A percentile compares a stretch with the other conserved stretches of the same genome.
These are phyloP conservation scores for Endoconidiophora laricicola DNA, from an alignment of 2,329 filamentous ascomycete genomes.

Conservation along the genomic window DNA sequence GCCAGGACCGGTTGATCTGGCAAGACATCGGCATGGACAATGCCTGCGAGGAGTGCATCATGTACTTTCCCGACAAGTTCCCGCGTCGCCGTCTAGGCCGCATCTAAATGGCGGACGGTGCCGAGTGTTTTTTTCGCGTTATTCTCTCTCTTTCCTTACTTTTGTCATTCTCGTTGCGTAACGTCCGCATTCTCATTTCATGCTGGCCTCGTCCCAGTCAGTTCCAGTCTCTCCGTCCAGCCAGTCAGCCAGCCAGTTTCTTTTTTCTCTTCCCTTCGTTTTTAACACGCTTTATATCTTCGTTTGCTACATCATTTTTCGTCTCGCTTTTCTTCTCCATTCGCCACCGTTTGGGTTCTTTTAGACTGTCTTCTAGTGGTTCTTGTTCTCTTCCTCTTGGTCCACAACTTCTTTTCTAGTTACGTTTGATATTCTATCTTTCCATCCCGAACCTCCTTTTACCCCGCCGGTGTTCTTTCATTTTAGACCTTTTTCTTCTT, in stretches of 20 bases:
- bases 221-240: not conserved
- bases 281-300: not conserved
- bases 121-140: not conserved
- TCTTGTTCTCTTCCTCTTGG: not conserved
- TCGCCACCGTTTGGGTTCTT: not conserved
- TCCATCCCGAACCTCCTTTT: not conserved
- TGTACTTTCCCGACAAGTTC: slow-evolving; percentile 18
- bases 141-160: not conserved
- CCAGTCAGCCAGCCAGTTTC: not conserved
- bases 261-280: not conserved
- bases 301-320: not conserved
- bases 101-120: not conserved
- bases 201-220: no score
- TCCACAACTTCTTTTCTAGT: not conserved
- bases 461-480: slow-evolving; percentile 1
- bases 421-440: not conserved
- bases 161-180: not conserved
- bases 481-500: slow-evolving; percentile 1
- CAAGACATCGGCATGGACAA: slow-evolving; percentile 22
- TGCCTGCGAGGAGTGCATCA: slow-evolving; percentile 22
- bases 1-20: slow-evolving; percentile 21
- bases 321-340: not conserved
- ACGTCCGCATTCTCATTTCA: not conserved
- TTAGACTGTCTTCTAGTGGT: slow-evolving; percentile 1
- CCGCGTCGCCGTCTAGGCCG: slow-evolving; percentile 12